Conservation (phyloP, 1,284 basidiomycete genomes). For the Pseudozyma hubeiensis region DNA sequence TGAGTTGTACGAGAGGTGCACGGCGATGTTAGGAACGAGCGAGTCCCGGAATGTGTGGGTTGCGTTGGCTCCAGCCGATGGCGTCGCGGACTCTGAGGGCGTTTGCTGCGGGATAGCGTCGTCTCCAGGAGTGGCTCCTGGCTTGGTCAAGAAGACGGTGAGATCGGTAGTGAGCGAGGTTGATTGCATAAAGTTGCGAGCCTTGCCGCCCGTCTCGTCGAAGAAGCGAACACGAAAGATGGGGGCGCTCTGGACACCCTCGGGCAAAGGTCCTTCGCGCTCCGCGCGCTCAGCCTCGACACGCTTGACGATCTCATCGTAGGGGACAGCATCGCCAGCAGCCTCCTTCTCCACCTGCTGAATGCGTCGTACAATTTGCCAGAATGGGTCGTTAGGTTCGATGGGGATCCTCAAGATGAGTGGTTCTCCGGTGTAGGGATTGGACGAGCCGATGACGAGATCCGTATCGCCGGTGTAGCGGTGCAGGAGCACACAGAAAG, state of each 20-base stretch:
- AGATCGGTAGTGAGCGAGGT: conserved; percentile 86
- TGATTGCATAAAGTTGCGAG: conserved; percentile 68
- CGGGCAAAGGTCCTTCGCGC: conserved; percentile 45
- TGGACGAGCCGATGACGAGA: conserved; percentile 90
- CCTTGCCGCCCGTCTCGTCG: conserved; percentile 81
- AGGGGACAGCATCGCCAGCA: conserved; percentile 83
- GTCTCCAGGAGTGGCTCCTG: conserved; percentile 48
- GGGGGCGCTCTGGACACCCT: conserved; percentile 60
- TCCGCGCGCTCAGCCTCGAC: conserved; percentile 55
- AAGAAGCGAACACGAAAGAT: conserved; percentile 96
- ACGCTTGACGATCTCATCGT: conserved; percentile 80
- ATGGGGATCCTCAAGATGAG: conserved; percentile 86
- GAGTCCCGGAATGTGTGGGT: conserved; percentile 43
- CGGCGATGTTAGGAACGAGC: conserved; percentile 76
- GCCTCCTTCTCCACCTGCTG: conserved; percentile 87
- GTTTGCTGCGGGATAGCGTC: conserved; percentile 15
- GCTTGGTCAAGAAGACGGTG: conserved; percentile 76
- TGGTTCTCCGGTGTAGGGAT: conserved; percentile 77
- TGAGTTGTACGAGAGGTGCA: conserved; percentile 92
- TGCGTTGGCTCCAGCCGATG: conserved; percentile 13
- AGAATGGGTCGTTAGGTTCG: conserved; percentile 89
- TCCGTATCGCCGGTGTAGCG: conserved; percentile 96
- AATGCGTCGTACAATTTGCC: conserved; percentile 86
- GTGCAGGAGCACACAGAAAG: conserved; percentile 90
- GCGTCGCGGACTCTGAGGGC: conserved; percentile 16